Percentiles rank a stretch among this genome's conserved stretches.
Conservation (phyloP, 2,329 filamentous ascomycete genomes). For the Lasiodiplodia citricola region DNA sequence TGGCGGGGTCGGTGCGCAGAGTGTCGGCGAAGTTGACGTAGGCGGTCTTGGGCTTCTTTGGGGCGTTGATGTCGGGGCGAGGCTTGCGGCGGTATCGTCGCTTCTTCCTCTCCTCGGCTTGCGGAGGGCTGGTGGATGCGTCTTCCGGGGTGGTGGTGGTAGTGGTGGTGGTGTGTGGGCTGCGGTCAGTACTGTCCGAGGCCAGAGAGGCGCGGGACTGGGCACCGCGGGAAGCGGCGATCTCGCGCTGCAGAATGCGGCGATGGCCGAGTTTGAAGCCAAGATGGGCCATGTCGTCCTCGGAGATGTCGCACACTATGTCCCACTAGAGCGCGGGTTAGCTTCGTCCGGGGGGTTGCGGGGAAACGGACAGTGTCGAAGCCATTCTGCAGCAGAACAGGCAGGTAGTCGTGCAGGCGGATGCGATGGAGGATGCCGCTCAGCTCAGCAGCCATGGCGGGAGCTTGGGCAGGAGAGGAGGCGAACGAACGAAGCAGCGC, state of each 20-base stretch:
- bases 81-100: slow-evolving; percentile 46
- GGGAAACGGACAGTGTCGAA: slow-evolving; percentile 33
- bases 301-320: slow-evolving; percentile 47
- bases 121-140: slow-evolving; percentile 33
- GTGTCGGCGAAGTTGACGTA: slow-evolving; percentile 51
- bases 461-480: not conserved
- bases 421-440: slow-evolving; percentile 39
- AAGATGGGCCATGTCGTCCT: slow-evolving; percentile 44
- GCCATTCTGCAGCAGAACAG: slow-evolving; percentile 40
- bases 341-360: not conserved
- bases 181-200: slow-evolving; percentile 28
- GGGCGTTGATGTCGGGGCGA: slow-evolving; percentile 43
- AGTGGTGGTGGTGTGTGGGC: slow-evolving; percentile 10
- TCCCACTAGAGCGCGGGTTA: slow-evolving; percentile 37
- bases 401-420: slow-evolving; percentile 38
- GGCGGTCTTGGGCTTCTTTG: slow-evolving; percentile 48
- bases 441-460: slow-evolving; percentile 31
- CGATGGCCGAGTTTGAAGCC: slow-evolving; percentile 49
- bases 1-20: slow-evolving; percentile 42
- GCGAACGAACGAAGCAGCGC: not conserved
- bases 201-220: slow-evolving; percentile 37
- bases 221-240: slow-evolving; percentile 43
- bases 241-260: slow-evolving; percentile 46
- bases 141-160: slow-evolving; percentile 5
- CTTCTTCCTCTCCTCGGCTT: slow-evolving; percentile 38